Evolutionary conservation across 2,329 filamentous ascomycete species (phyloP), one percentile per base, ranked within the genome.

Genomic region (Ceratocystiopsis sp.): DNA sequence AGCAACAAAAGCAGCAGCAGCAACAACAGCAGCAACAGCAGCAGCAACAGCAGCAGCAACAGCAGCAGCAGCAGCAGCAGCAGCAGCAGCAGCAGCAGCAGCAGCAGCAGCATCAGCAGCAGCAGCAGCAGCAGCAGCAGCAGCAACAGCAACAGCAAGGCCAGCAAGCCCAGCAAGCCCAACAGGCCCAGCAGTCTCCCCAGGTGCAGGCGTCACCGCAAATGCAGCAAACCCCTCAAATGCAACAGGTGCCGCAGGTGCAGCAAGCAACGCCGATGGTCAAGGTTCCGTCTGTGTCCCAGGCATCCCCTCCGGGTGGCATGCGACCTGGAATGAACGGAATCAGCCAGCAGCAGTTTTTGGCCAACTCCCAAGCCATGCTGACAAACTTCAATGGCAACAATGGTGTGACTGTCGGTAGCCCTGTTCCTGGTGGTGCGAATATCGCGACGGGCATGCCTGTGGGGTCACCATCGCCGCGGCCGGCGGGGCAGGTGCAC

Each of bases 311-410:
- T 3, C 50, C 49, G 2, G 53, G 49, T 9, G 53, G 49, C 11
- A 53, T 57, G 44, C 54, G 66, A 33, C 63, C 62, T 34, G 54
- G 57, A 1, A 55, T 62, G 35, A 63, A 57, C 40, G 60, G 62
- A 34, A 54, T 72, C 39, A 67, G 64, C 46, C 69, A 73, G 51
- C 70, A 71, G 50, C 66, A 57, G 43, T 73, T 68, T 46, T 56
- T 73, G 45, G 66, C 65, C 35, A 72, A 67, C 48, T 64, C 67
- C 3, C 69, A 72, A 45, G 64, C 65, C 17, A 66, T 70, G 59
- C 67, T 73, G 62, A 62, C 68, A 4, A 62, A 62, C 7, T 71
- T 67, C 50, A 66, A 61, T 42, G 57, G 60, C 0, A 55, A 62
- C 0, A 69, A 65, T 43, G 61, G 59, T 16, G 59, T 58, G 13